A percentile compares a stretch with the other conserved stretches of the same genome.
These are phyloP conservation scores for Marvania coccoides DNA, from an alignment of 139 green algal species.

Conservation along the genomic window DNA sequence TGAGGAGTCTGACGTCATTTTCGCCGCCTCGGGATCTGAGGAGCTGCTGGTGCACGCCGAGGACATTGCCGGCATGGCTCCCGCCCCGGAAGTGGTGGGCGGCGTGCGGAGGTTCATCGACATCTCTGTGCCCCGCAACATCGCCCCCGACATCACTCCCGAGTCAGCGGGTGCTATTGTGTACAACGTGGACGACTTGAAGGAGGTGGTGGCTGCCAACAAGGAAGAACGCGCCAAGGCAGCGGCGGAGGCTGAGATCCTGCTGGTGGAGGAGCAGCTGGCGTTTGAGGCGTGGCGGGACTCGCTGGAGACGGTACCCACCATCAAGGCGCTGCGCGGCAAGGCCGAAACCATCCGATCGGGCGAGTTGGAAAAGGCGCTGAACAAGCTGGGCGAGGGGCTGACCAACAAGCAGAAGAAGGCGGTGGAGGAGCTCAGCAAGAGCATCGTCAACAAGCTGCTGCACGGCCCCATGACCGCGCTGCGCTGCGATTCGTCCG, in stretches of 20 bases:
- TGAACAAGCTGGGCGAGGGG: constrained; percentile 81
- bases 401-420: constrained; percentile 96
- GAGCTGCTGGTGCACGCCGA: constrained; percentile 71
- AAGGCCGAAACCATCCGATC: constrained; percentile 89
- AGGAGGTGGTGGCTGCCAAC: constrained; percentile 94
- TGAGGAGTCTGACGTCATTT: constrained; percentile 79
- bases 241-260: constrained; percentile 61
- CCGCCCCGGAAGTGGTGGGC: constrained; percentile 31
- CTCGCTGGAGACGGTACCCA: constrained; percentile 95
- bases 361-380: constrained; percentile 88
- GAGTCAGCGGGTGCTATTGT: constrained; percentile 62
- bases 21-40: constrained; percentile 83
- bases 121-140: constrained; percentile 97
- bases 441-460: constrained; percentile 98
- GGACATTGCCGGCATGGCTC: constrained; percentile 40
- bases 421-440: constrained; percentile 88
- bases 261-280: constrained; percentile 57
- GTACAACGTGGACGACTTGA: constrained; percentile 99
- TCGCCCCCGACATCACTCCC: constrained; percentile 66
- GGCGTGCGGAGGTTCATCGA: constrained; percentile 92
- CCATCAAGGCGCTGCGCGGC: constrained; percentile 93
- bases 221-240: constrained; percentile 76
- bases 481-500: constrained; percentile 84
- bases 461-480: constrained; percentile 97
- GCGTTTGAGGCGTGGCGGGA: constrained; percentile 97